phyloP scores from a whole-genome alignment of 139 green algal genomes.

The Protoeuglena noctilucae region DNA sequence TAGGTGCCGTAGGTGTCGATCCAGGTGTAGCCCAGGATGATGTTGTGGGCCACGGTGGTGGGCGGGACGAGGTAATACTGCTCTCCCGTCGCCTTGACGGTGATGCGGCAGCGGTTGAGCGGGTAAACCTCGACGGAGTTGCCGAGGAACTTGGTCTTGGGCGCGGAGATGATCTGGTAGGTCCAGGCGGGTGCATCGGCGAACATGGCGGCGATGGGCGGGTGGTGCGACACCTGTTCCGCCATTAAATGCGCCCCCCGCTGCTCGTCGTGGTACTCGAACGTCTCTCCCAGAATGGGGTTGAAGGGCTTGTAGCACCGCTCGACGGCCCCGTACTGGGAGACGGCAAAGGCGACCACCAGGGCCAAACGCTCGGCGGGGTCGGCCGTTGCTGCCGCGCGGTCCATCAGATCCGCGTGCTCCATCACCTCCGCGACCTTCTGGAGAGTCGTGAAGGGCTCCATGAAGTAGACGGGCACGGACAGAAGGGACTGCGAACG shows the following conservation, averaged over 20 bases:
- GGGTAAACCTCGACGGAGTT: slow-evolving; percentile 92
- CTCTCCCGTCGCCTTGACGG: slow-evolving; percentile 53
- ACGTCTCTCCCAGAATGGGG: slow-evolving; percentile 95
- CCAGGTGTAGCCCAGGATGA: slow-evolving; percentile 84
- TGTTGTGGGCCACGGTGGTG: slow-evolving; percentile 77
- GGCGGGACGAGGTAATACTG: slow-evolving; percentile 64
- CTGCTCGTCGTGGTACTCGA: slow-evolving; percentile 53
- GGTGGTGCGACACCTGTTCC: slow-evolving; percentile 86
- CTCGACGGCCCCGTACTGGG: slow-evolving; percentile 68
- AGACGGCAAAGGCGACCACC: slow-evolving; percentile 75
- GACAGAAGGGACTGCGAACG: slow-evolving; percentile 77
- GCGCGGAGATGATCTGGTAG: slow-evolving; percentile 87
- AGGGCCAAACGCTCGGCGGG: slow-evolving; percentile 55
- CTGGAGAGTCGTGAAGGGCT: slow-evolving; percentile 91
- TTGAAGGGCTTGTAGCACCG: slow-evolving; percentile 98
- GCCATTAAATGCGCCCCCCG: slow-evolving; percentile 59
- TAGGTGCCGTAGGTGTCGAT: slow-evolving; percentile 76
- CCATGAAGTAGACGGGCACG: slow-evolving; percentile 92
- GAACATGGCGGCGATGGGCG: slow-evolving; percentile 73
- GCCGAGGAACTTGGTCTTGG: slow-evolving; percentile 90
- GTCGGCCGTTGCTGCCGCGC: slow-evolving; percentile 57
- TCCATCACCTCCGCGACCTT: slow-evolving; percentile 97
- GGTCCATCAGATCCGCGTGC: slow-evolving; percentile 80
- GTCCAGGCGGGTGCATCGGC: slow-evolving; percentile 58
- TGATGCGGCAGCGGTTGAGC: slow-evolving; percentile 69